phyloP scores from a whole-genome alignment of 345 rosid species.

The Kandelia obovata region DNA sequence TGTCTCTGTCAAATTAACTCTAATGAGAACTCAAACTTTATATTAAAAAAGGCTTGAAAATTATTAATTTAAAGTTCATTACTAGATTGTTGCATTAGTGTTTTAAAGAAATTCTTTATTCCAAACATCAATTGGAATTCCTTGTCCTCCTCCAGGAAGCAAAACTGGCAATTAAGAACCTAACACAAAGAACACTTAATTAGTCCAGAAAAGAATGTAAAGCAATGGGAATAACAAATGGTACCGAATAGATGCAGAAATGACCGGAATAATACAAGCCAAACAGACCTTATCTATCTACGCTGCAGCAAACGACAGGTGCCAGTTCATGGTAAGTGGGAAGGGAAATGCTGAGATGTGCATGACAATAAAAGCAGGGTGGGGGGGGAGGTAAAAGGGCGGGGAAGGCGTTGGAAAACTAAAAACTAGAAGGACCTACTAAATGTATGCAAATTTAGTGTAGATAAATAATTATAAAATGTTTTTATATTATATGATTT shows the following conservation, averaged over 20 bases:
- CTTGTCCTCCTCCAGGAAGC: too few species aligned
- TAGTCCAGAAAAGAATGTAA: neutral
- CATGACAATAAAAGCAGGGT: neutral
- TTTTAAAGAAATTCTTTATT: too few species aligned
- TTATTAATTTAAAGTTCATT: too few species aligned
- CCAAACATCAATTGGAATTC: too few species aligned
- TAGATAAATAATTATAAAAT: too few species aligned
- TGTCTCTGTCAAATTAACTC: neutral
- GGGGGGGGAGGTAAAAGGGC: neutral
- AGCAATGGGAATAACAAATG: neutral
- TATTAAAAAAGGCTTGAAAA: too few species aligned
- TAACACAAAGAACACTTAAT: neutral
- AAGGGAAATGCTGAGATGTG: neutral
- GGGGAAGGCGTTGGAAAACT: too few species aligned
- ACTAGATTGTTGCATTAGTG: too few species aligned
- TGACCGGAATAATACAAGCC: constrained; percentile 22
- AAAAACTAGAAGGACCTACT: too few species aligned
- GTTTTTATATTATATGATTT: too few species aligned
- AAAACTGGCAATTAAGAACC: neutral
- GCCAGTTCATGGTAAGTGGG: constrained; percentile 24
- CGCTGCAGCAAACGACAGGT: constrained; percentile 26
- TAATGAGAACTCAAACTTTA: neutral
- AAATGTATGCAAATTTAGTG: too few species aligned
- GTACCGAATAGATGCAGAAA: neutral
- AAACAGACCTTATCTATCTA: constrained; percentile 35